phyloP scores from a whole-genome alignment of 2,329 filamentous ascomycete genomes.

The Colletotrichum abscissum region DNA sequence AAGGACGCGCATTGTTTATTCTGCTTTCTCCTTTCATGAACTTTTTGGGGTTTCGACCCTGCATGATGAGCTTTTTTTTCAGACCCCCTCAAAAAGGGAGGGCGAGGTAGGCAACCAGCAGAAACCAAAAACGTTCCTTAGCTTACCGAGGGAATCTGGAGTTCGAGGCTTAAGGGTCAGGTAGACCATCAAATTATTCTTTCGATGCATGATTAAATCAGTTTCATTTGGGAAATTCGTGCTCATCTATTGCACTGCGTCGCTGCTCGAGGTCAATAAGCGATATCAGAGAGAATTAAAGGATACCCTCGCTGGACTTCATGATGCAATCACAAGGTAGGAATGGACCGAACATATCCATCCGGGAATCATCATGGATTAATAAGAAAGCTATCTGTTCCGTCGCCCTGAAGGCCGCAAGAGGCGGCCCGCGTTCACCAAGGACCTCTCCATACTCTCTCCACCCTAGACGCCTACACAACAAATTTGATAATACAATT shows the following conservation, averaged over 20 bases:
- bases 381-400: conserved; percentile 28
- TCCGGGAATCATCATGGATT: conserved; percentile 8
- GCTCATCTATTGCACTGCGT: no score
- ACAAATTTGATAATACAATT: conserved; percentile 34
- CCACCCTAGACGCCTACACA: conserved; percentile 31
- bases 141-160: conserved; percentile 22
- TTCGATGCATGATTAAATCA: neutral
- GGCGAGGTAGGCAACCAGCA: conserved; percentile 9
- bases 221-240: neutral
- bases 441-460: conserved; percentile 1
- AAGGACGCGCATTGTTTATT: neutral
- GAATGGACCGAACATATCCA: neutral
- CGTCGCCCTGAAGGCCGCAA: conserved; percentile 1
- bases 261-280: neutral
- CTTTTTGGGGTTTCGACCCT: neutral
- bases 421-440: conserved; percentile 7
- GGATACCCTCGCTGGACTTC: neutral
- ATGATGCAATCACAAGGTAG: neutral
- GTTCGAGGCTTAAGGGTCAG: conserved; percentile 9
- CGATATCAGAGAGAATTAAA: neutral
- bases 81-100: neutral
- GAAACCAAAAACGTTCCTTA: conserved; percentile 14
- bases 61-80: conserved; percentile 1
- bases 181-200: conserved; percentile 14
- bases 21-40: neutral